Conservation (phyloP, 768 basidiomycete species). For the Psilocybe azurescens region DNA sequence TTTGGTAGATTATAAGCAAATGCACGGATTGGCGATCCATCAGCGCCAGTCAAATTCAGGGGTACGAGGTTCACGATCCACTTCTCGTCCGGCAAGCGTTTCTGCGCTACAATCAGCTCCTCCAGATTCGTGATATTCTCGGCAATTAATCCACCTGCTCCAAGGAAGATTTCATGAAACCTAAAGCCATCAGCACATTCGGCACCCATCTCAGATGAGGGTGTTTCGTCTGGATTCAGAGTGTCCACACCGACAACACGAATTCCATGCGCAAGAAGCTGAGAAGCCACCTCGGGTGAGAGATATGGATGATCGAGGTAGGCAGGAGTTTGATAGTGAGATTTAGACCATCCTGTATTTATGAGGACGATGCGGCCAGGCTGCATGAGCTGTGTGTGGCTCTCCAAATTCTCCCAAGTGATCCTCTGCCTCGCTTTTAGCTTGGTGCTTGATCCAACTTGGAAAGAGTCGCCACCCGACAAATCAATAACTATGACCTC, state of each 20-base stretch:
- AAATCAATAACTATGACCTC: constrained; percentile 64
- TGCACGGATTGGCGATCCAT: constrained; percentile 77
- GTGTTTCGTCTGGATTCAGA: constrained; percentile 71
- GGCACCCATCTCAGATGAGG: constrained; percentile 34
- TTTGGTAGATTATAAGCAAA: constrained; percentile 47
- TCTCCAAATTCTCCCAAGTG: constrained; percentile 54
- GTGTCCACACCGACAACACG: constrained; percentile 66
- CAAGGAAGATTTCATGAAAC: constrained; percentile 67
- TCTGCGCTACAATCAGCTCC: constrained; percentile 32
- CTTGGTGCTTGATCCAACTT: neutral
- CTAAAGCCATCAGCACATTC: constrained; percentile 46
- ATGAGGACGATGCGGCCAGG: constrained; percentile 53
- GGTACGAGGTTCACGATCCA: constrained; percentile 63
- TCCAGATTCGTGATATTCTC: constrained; percentile 72
- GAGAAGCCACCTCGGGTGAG: constrained; percentile 52
- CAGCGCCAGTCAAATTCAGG: constrained; percentile 58
- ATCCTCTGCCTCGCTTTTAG: constrained; percentile 48
- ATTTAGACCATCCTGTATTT: constrained; percentile 70
- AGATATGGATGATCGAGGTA: constrained; percentile 76
- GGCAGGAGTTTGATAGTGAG: constrained; percentile 49
- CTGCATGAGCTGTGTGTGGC: constrained; percentile 40
- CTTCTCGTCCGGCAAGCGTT: constrained; percentile 11
- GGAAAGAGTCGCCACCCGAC: constrained; percentile 26
- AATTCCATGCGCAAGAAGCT: constrained; percentile 56
- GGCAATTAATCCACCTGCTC: constrained; percentile 64